Evolutionary conservation across 2,329 filamentous ascomycete genomes (phyloP).

Genomic region (Cytospora schulzeri): DNA sequence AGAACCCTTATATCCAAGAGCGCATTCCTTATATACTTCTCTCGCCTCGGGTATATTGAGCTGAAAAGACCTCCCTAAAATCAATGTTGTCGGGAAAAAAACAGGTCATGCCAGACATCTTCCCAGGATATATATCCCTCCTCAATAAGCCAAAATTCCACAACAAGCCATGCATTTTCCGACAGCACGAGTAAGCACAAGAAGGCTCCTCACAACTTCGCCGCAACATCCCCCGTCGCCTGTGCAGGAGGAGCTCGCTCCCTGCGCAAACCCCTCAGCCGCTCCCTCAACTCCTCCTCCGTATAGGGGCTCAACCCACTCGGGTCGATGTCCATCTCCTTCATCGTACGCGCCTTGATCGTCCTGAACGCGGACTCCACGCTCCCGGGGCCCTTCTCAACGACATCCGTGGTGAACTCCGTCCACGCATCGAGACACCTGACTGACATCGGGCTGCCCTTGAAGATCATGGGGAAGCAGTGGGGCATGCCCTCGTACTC

Average conservation of each 20-base stretch:
- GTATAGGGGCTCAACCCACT: conserved; percentile 45
- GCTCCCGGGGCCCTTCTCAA: conserved; percentile 36
- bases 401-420: conserved; percentile 53
- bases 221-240: conserved; percentile 23
- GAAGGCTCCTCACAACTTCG: conserved; percentile 20
- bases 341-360: conserved; percentile 53
- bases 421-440: conserved; percentile 60
- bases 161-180: conserved; percentile 7
- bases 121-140: not conserved
- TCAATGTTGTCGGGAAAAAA: too few relatives aligned
- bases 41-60: conserved; percentile 7
- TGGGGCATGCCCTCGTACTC: conserved; percentile 84
- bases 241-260: conserved; percentile 28
- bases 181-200: not conserved
- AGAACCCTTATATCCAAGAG: not conserved
- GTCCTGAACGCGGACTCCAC: conserved; percentile 46
- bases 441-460: conserved; percentile 45
- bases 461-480: conserved; percentile 65
- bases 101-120: not conserved
- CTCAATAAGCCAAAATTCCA: too few relatives aligned
- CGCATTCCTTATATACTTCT: not conserved
- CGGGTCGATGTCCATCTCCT: conserved; percentile 50
- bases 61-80: conserved; percentile 3
- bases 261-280: conserved; percentile 39
- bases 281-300: conserved; percentile 46